These are phyloP conservation scores for Suillus discolor DNA, from an alignment of 768 basidiomycete genomes.

Conservation along the genomic window DNA sequence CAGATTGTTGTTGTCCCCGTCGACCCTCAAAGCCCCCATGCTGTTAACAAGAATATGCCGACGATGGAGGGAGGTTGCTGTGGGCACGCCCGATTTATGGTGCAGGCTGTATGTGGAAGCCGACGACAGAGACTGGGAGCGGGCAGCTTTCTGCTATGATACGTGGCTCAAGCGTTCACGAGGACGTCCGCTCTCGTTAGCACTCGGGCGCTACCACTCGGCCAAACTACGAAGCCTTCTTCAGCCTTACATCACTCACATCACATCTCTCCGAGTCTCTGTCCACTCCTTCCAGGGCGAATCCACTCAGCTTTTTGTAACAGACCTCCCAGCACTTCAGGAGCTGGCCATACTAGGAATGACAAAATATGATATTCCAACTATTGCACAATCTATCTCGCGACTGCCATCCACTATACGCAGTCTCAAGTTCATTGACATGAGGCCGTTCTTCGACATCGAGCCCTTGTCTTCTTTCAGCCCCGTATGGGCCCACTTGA, in stretches of 20 bases:
- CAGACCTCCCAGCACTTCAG: slow-evolving; percentile 19
- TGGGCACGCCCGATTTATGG: slow-evolving; percentile 49
- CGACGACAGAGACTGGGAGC: slow-evolving; percentile 12
- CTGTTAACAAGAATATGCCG: slow-evolving; percentile 44
- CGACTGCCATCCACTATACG: background rate
- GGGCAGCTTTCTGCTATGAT: slow-evolving; percentile 17
- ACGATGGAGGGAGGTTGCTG: slow-evolving; percentile 43
- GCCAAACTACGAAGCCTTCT: slow-evolving; percentile 13
- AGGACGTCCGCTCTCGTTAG: slow-evolving; percentile 23
- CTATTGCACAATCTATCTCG: slow-evolving; percentile 11
- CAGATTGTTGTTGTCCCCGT: background rate
- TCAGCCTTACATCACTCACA: slow-evolving; percentile 22
- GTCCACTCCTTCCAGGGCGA: background rate
- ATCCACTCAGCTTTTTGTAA: background rate
- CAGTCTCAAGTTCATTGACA: background rate
- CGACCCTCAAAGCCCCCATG: slow-evolving; percentile 33
- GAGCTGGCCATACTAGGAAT: slow-evolving; percentile 17
- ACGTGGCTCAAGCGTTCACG: slow-evolving; percentile 16
- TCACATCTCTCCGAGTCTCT: background rate
- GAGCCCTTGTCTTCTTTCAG: slow-evolving; percentile 16
- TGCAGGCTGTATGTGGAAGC: slow-evolving; percentile 36
- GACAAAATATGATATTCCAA: background rate
- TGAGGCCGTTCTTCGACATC: slow-evolving; percentile 2
- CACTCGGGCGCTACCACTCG: slow-evolving; percentile 12
- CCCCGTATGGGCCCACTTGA: slow-evolving; percentile 24